Evolutionary conservation across 306 rosid species (phyloP).

Genomic region (Albizia julibrissin): DNA sequence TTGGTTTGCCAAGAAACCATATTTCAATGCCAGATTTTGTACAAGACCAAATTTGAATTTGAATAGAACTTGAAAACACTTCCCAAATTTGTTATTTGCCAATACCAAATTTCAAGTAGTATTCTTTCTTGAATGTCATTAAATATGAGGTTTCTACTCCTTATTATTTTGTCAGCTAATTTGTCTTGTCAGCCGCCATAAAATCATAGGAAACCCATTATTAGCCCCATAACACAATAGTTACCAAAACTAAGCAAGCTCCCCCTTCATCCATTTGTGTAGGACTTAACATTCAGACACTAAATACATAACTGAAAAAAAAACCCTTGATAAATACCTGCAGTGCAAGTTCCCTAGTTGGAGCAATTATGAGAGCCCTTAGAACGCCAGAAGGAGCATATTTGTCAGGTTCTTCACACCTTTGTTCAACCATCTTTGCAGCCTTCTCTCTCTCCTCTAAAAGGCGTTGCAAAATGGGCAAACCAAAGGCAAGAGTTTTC

Average conservation of each 20-base stretch:
- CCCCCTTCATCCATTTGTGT: constrained; percentile 1
- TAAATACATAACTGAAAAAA: constrained; percentile 21
- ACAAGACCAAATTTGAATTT: neutral
- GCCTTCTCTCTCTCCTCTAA: constrained; percentile 86
- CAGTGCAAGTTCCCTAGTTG: constrained; percentile 92
- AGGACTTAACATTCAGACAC: constrained; percentile 18
- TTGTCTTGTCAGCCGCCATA: neutral
- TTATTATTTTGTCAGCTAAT: neutral
- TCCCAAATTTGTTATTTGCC: constrained; percentile 3
- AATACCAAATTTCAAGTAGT: neutral
- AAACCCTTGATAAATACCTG: constrained; percentile 63
- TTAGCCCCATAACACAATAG: neutral
- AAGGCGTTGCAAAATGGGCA: constrained; percentile 94
- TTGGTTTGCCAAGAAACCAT: neutral
- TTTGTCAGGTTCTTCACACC: constrained; percentile 52
- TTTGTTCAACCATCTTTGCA: constrained; percentile 46
- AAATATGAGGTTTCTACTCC: neutral
- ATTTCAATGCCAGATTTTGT: neutral
- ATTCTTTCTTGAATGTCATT: constrained; percentile 3
- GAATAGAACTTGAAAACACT: constrained; percentile 19
- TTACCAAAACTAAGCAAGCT: neutral
- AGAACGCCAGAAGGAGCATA: constrained; percentile 57
- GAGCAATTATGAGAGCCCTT: constrained; percentile 90
- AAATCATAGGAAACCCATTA: constrained; percentile 16
- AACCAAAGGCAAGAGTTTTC: constrained; percentile 95